Percentiles rank a stretch among this genome's conserved stretches.
Evolutionary conservation across 1,139 yeast species (phyloP).

Genomic region (Yamadazyma sp.): DNA sequence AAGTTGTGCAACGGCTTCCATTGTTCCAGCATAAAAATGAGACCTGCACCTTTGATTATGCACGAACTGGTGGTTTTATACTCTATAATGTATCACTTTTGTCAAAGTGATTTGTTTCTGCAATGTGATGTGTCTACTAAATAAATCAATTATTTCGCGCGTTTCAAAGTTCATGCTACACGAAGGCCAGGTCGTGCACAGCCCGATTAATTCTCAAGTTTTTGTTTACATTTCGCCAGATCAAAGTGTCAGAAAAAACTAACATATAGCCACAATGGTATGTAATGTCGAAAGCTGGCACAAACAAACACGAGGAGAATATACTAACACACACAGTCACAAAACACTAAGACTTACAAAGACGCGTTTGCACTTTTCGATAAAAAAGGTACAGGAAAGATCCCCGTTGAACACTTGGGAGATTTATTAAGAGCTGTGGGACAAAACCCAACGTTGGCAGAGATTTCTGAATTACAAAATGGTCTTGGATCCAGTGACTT

Average conservation of each 20-base stretch:
- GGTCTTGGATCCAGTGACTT: slow-evolving; percentile 46
- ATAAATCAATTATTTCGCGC: too few species aligned
- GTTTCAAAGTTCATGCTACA: too few species aligned
- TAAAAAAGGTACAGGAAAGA: slow-evolving; percentile 92
- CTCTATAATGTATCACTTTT: too few species aligned
- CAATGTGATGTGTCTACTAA: too few species aligned
- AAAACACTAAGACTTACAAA: slow-evolving; percentile 72
- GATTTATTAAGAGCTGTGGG: slow-evolving; percentile 96
- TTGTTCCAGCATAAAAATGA: neutral
- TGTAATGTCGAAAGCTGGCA: neutral
- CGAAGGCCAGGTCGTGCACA: too few species aligned
- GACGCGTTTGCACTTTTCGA: slow-evolving; percentile 98
- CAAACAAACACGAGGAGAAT: neutral
- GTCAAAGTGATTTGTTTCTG: too few species aligned
- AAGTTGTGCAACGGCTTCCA: neutral
- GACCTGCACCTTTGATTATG: neutral
- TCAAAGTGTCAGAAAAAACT: slow-evolving; percentile 1
- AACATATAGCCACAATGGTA: slow-evolving; percentile 1
- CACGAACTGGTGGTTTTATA: too few species aligned
- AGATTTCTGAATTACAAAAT: slow-evolving; percentile 72
- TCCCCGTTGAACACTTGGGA: slow-evolving; percentile 85
- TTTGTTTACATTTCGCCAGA: slow-evolving; percentile 7
- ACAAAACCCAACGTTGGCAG: slow-evolving; percentile 95
- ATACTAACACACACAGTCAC: slow-evolving; percentile 27
- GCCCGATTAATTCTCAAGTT: neutral